Percentiles rank a stretch among this genome's conserved stretches.
These are phyloP conservation scores for Tuber calosporum DNA, from an alignment of 495 filamentous ascomycete genomes.

Conservation along the genomic window DNA sequence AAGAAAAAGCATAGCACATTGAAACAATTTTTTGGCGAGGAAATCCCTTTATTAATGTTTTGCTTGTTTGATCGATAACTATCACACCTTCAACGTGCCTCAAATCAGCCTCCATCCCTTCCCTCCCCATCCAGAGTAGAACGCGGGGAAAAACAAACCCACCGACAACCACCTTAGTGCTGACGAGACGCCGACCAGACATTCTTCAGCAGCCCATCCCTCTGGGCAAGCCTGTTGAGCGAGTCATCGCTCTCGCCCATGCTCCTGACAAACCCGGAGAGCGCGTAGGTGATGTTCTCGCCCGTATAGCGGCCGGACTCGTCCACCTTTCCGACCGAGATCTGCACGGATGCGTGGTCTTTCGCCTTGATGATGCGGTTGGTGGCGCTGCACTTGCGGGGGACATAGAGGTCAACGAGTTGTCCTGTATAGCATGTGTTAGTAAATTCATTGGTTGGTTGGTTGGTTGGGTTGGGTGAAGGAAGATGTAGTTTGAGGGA, in stretches of 20 bases:
- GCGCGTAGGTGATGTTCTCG: conserved; percentile 93
- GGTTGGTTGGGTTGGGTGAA: background rate
- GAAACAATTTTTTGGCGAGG: background rate
- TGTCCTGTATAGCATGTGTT: conserved; percentile 51
- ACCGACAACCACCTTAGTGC: conserved; percentile 30
- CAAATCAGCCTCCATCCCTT: conserved; percentile 12
- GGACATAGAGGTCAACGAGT: conserved; percentile 99
- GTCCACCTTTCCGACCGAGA: conserved; percentile 88
- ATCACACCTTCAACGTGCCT: conserved; percentile 9
- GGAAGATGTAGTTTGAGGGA: background rate
- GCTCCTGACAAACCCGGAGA: conserved; percentile 94
- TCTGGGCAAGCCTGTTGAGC: conserved; percentile 89
- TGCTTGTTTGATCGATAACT: conserved; percentile 36
- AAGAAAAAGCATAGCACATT: background rate
- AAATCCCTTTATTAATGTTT: conserved; percentile 4
- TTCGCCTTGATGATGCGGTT: conserved; percentile 99
- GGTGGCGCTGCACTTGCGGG: conserved; percentile 93
- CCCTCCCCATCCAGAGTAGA: background rate
- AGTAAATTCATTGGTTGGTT: conserved; percentile 3
- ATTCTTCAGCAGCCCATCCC: conserved; percentile 89
- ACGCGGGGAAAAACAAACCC: background rate
- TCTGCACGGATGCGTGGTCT: conserved; percentile 89
- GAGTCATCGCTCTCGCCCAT: conserved; percentile 98
- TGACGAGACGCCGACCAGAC: conserved; percentile 68
- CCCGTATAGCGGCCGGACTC: conserved; percentile 95